Evolutionary conservation across 805 yeast species (phyloP).

Genomic region (Starmerella roubikii): DNA sequence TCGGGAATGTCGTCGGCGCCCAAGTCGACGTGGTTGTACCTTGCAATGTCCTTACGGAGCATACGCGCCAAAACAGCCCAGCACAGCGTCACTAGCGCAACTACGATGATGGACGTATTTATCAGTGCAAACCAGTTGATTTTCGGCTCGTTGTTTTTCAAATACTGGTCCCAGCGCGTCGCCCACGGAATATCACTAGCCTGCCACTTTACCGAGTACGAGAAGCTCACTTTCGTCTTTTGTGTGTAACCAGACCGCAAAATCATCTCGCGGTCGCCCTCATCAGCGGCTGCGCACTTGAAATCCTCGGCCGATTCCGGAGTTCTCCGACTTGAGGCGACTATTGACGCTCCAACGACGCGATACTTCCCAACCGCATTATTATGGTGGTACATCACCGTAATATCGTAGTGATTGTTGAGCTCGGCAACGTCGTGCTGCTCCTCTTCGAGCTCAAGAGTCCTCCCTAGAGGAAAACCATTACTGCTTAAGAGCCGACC

Average conservation of each 20-base stretch:
- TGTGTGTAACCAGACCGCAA: constrained; percentile 11
- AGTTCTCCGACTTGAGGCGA: constrained; percentile 46
- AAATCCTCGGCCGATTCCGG: constrained; percentile 26
- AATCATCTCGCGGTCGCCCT: constrained; percentile 7
- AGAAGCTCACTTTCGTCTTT: constrained; percentile 51
- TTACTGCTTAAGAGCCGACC: constrained; percentile 18
- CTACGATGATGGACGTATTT: constrained; percentile 70
- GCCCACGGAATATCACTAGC: constrained; percentile 80
- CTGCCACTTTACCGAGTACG: constrained; percentile 70
- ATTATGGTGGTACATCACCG: constrained; percentile 62
- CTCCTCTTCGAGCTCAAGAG: constrained; percentile 51
- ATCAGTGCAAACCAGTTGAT: constrained; percentile 92
- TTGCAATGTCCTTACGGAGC: constrained; percentile 68
- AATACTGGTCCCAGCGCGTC: constrained; percentile 95
- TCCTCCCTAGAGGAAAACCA: constrained; percentile 19
- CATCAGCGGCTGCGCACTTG: constrained; percentile 20
- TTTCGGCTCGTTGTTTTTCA: constrained; percentile 72
- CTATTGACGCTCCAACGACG: constrained; percentile 80
- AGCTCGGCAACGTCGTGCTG: constrained; percentile 25
- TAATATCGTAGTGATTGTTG: constrained; percentile 68
- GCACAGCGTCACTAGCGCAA: constrained; percentile 62
- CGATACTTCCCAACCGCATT: constrained; percentile 55
- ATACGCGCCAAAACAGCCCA: constrained; percentile 68
- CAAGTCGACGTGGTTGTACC: constrained; percentile 78
- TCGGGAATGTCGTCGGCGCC: constrained; percentile 63